Evolutionary conservation across 1,284 basidiomycete species (phyloP), one percentile per base, ranked within the genome.

Genomic region (Puccinia sorghi): DNA sequence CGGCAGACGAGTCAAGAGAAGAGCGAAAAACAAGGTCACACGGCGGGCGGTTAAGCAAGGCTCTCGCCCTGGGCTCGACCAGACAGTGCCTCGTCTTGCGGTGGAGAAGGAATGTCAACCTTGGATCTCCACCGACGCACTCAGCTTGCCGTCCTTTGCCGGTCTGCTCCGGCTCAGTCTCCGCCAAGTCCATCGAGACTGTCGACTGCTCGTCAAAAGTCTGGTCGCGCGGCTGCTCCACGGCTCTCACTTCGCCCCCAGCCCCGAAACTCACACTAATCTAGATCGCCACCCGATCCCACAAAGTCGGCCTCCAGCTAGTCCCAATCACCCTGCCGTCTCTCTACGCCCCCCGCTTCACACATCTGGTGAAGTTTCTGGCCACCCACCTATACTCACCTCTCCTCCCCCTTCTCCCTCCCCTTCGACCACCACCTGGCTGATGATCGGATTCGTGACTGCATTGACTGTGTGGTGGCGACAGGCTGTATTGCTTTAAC

Each of bases 361-460:
- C 32, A 64, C 39, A 9, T 9, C 32, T 20, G 22, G 22, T 22
- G 9, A 27, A 12, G 32, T 5, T 27, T 37, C 8, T 27, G 22
- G 8, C 11, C 9, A 25, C 15, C n/a, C 41, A 48, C 22, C 64
- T 32, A 48, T 46, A 13, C 43, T 43, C 2, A 11, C 43, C 64
- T 39, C 17, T 25, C 59, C 25, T 15, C 27, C 39, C 3, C 67
- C 25, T 4, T 54, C 48, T 39, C 25, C 43, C 15, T 32, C 66
- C 27, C 3, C 41, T 69, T 32, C 43, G 50, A 50, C 67, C 6
- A 54, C 67, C 8, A 54, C 46, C 48, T 70, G 67, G 67, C 48
- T 70, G 8, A 54, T 70, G 12, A 70, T 70, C 32, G 67, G 67
- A 7, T 70, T 70, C 27, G 43, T 70, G 6, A 54, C 67, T 32